phyloP scores from a whole-genome alignment of 441 rosid species.

The Breynia disticha region DNA sequence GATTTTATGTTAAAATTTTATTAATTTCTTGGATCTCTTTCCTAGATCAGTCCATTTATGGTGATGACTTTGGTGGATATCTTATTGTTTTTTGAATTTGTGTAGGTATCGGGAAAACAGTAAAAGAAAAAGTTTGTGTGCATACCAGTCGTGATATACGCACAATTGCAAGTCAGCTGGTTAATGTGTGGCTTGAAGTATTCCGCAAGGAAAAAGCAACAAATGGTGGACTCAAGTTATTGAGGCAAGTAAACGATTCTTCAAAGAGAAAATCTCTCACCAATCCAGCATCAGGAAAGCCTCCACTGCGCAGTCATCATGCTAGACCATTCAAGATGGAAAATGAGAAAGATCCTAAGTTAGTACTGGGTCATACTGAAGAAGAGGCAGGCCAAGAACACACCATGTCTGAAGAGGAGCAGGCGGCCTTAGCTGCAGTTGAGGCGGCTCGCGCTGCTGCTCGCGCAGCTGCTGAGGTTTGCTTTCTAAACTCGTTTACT shows the following conservation, averaged over 20 bases:
- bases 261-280: conserved; percentile 40
- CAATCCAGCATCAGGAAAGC: conserved; percentile 48
- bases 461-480: conserved; percentile 81
- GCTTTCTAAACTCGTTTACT: conserved; percentile 12
- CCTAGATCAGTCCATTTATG: too few species aligned
- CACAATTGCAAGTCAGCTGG: conserved; percentile 98
- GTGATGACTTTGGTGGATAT: too few species aligned
- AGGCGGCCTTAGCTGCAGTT: conserved; percentile 86
- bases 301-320: conserved; percentile 34
- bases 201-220: conserved; percentile 91
- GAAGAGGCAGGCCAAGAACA: conserved; percentile 34
- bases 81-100: conserved; percentile 13
- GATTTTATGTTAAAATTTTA: too few species aligned
- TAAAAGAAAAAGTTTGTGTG: conserved; percentile 94
- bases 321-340: conserved; percentile 31
- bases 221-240: conserved; percentile 39
- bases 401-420: conserved; percentile 83
- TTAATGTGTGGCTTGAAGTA: conserved; percentile 91
- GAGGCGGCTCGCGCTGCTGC: conserved; percentile 89
- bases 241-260: conserved; percentile 40
- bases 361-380: conserved; percentile 27
- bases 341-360: conserved; percentile 19
- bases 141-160: conserved; percentile 99
- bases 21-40: too few species aligned
- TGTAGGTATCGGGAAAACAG: conserved; percentile 97